Evolutionary conservation across 1,284 basidiomycete genomes (phyloP), one percentile per base, ranked within the genome.

Genomic region (Irpex sp.): DNA sequence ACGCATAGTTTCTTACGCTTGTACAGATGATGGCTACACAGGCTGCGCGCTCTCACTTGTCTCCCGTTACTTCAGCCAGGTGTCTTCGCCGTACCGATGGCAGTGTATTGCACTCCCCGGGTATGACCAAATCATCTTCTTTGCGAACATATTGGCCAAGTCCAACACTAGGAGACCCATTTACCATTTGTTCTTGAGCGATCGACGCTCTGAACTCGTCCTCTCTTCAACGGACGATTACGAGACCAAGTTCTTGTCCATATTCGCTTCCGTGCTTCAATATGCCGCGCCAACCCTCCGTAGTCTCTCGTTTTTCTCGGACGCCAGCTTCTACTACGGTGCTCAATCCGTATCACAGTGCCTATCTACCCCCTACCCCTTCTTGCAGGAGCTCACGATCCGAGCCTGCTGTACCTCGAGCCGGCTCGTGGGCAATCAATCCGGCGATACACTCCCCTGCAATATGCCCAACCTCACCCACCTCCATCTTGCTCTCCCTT

Each of bases 401-500:
- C 71, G 71, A 11, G 69, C 68, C 9, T 69, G 69, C 35, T 72
- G 69, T 39, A 69, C 68, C 5, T 63, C 66, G 3, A 19, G 60
- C 26, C 63, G 66, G 53, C 56, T 68, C 26, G 57, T 59, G 17
- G 59, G 57, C 21, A 33, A 50, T 8, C 43, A 51, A 31, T 7
- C 49, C 15, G 60, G 49, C 15, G 53, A 51, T 15, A n/a, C 26
- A n/a, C 51, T 21, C 5, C 53, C 8, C 33, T 50, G 19, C 36
- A 37, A 43, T 54, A 58, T 62, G 54, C 56, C 71, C 54, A 59
- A 54, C 4, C 66, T 75, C 3, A 62, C 62, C 13, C 68, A 68
- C 4, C 65, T 75, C 15, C 74, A 74, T 59, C 63, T 75, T 37
- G 71, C 70, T 2, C 68, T 68, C n/a, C 63, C 70, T 0, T 70